Percentiles rank a stretch among this genome's conserved stretches.
These are phyloP conservation scores for Striga asiatica DNA, from an alignment of 257 asterid genomes.

Conservation along the genomic window DNA sequence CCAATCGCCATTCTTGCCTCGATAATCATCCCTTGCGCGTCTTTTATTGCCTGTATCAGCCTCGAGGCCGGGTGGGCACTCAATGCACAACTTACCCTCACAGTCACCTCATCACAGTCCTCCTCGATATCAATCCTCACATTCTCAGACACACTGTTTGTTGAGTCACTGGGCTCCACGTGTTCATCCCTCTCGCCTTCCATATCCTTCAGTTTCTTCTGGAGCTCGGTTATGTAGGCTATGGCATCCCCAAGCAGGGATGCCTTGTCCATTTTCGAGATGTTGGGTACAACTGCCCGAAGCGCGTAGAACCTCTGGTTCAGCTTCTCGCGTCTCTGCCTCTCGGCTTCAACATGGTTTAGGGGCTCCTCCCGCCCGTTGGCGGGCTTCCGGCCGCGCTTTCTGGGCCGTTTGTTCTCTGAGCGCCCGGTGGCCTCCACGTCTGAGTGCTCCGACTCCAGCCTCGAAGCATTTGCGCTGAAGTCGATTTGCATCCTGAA, in stretches of 20 bases:
- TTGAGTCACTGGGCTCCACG: slow-evolving; percentile 24
- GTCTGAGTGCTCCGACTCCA: slow-evolving; percentile 74
- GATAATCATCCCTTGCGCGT: slow-evolving; percentile 37
- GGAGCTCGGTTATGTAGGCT: slow-evolving; percentile 82
- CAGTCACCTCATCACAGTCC: slow-evolving; percentile 31
- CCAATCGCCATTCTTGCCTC: slow-evolving; percentile 56
- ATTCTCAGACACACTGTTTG: too few species aligned
- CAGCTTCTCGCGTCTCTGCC: slow-evolving; percentile 80
- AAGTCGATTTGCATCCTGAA: slow-evolving; percentile 58
- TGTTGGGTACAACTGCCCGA: slow-evolving; percentile 79
- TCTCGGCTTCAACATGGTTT: slow-evolving; percentile 84
- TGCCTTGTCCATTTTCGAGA: slow-evolving; percentile 95
- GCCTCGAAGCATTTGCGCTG: slow-evolving; percentile 40
- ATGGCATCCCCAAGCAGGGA: slow-evolving; percentile 88
- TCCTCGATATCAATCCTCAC: slow-evolving; percentile 33
- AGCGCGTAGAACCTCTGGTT: slow-evolving; percentile 80
- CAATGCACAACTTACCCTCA: slow-evolving; percentile 55
- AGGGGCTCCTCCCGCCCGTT: slow-evolving; percentile 85
- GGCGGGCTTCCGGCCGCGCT: slow-evolving; percentile 87
- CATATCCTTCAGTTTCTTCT: slow-evolving; percentile 66
- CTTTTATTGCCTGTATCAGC: slow-evolving; percentile 50
- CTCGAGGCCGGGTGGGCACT: slow-evolving; percentile 58
- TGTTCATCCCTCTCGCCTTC: slow-evolving; percentile 43
- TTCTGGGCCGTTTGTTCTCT: slow-evolving; percentile 64
- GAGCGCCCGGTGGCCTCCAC: slow-evolving; percentile 35